Percentiles rank a stretch among this genome's conserved stretches.
These are phyloP conservation scores for Talaromyces sp. DNA, from an alignment of 2,329 filamentous ascomycete species.

Conservation along the genomic window DNA sequence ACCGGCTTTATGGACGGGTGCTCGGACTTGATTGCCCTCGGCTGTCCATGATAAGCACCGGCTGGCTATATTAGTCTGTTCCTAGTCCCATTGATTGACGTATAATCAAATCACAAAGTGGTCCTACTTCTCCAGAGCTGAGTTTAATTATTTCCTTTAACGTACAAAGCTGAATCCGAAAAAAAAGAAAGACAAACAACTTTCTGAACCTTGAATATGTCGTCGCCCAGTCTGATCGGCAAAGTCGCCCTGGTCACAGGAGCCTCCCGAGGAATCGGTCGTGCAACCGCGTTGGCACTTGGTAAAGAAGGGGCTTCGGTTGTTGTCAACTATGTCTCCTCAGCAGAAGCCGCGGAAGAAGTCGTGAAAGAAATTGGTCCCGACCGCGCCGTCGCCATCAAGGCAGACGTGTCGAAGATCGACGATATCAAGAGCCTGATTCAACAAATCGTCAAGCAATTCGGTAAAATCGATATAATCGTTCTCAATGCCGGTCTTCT, in stretches of 20 bases:
- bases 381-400: constrained; percentile 48
- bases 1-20: background rate
- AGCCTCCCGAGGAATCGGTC: constrained; percentile 1
- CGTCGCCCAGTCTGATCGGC: background rate
- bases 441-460: constrained; percentile 44
- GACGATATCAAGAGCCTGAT: constrained; percentile 48
- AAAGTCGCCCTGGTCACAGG: constrained; percentile 7
- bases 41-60: background rate
- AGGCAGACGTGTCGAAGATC: constrained; percentile 50
- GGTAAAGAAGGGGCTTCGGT: background rate
- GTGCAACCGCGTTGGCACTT: background rate
- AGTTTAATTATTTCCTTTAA: background rate
- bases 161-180: too few relatives aligned
- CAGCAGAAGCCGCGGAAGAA: background rate
- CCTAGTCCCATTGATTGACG: too few relatives aligned
- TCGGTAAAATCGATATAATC: constrained; percentile 55
- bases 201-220: background rate
- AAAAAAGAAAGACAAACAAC: too few relatives aligned
- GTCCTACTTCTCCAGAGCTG: too few relatives aligned
- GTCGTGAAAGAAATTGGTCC: constrained; percentile 45
- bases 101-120: too few relatives aligned
- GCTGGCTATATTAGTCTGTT: too few relatives aligned
- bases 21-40: background rate
- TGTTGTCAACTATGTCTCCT: constrained; percentile 6
- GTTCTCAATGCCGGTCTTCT: constrained; percentile 51